These are phyloP conservation scores for Talaromyces stipitatus DNA, from an alignment of 495 filamentous ascomycete species.

Conservation along the genomic window DNA sequence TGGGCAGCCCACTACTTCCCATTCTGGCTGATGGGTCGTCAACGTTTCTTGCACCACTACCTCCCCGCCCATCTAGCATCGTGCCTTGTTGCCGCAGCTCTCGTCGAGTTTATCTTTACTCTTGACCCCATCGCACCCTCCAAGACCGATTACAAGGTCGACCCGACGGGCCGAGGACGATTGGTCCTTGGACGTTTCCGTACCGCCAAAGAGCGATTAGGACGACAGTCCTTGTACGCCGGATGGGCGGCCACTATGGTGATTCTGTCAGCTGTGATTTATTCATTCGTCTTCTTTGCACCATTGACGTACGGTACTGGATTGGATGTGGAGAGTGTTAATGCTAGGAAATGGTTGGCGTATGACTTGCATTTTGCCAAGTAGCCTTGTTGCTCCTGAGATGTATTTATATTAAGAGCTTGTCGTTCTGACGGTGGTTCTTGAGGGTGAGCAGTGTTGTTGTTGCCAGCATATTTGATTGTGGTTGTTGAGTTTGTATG, in stretches of 20 bases:
- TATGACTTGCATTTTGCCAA: constrained; percentile 99
- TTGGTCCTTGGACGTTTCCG: constrained; percentile 37
- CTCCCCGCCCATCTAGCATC: constrained; percentile 89
- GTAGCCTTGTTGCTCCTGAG: too few relatives aligned
- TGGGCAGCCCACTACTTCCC: constrained; percentile 70
- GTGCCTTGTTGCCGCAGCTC: constrained; percentile 86
- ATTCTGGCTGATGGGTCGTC: constrained; percentile 70
- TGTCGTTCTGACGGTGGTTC: background rate
- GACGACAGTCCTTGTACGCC: constrained; percentile 64
- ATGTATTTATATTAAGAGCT: background rate
- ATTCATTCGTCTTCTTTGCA: constrained; percentile 85
- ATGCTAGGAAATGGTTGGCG: constrained; percentile 85
- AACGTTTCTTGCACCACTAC: constrained; percentile 70
- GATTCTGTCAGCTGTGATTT: constrained; percentile 60
- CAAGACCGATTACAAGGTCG: constrained; percentile 38
- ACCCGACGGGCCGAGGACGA: constrained; percentile 34
- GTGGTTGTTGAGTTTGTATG: too few relatives aligned
- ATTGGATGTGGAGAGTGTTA: constrained; percentile 71
- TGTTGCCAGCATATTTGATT: background rate
- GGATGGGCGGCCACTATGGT: constrained; percentile 71
- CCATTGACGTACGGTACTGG: constrained; percentile 93
- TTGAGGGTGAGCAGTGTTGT: background rate
- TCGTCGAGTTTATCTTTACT: constrained; percentile 95
- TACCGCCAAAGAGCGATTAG: constrained; percentile 71
- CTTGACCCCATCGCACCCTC: constrained; percentile 56